Conservation (phyloP, 2,329 filamentous ascomycete genomes). For the Claviceps quebecensis region DNA sequence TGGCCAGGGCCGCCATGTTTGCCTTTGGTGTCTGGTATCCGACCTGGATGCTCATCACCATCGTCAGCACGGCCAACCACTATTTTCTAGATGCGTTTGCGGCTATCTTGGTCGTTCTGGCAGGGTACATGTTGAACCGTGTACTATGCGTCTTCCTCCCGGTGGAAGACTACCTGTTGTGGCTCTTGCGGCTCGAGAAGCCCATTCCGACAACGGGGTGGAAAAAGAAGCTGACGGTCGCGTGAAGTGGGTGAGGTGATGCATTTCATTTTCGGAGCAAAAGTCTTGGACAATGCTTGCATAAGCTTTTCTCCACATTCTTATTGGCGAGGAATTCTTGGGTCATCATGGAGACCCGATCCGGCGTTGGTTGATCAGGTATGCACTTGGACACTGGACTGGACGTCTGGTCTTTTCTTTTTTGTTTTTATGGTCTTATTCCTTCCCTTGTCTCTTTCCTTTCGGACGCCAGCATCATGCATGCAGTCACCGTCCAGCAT, state of each 20-base stretch:
- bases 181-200: conserved; percentile 47
- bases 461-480: no score
- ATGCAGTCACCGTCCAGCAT: no score
- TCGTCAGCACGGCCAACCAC: conserved; percentile 47
- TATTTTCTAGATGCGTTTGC: conserved; percentile 53
- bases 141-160: conserved; percentile 44
- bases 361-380: background rate
- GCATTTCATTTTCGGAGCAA: background rate
- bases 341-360: background rate
- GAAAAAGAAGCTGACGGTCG: conserved; percentile 10
- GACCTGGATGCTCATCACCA: conserved; percentile 36
- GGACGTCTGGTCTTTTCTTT: background rate
- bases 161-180: conserved; percentile 51
- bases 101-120: conserved; percentile 43
- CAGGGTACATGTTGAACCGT: conserved; percentile 40
- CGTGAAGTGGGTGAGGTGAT: background rate
- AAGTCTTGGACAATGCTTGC: no score
- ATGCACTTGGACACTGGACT: no score
- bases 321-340: no score
- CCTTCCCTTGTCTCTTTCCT: no score
- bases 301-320: background rate
- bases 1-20: conserved; percentile 10
- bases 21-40: conserved; percentile 36
- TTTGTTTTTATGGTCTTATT: background rate
- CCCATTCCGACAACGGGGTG: conserved; percentile 34